Conservation (phyloP, 2,329 filamentous ascomycete species). For the Cladobotryum mycophilum region DNA sequence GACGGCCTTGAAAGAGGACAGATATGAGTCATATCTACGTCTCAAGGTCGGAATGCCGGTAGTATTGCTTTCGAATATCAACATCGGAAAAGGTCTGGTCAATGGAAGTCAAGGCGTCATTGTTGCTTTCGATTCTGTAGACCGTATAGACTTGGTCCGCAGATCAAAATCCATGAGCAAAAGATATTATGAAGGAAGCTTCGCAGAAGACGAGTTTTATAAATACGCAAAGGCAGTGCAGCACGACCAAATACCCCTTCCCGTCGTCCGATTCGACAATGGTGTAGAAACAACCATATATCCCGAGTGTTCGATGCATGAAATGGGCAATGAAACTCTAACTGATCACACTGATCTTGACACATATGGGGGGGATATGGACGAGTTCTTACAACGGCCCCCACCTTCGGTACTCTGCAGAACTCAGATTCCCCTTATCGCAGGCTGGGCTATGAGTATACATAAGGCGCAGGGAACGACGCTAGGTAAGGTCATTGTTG, state of each 20-base stretch:
- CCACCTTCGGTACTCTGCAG: constrained; percentile 41
- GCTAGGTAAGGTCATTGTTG: constrained; percentile 50
- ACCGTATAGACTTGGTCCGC: not conserved
- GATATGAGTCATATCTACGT: constrained; percentile 8
- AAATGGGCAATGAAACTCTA: no score
- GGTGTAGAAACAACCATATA: constrained; percentile 38
- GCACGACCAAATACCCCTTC: constrained; percentile 11
- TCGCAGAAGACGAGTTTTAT: constrained; percentile 13
- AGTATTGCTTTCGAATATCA: constrained; percentile 20
- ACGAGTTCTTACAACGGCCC: constrained; percentile 37
- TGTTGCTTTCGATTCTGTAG: constrained; percentile 14
- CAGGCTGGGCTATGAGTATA: constrained; percentile 58
- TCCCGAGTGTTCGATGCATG: constrained; percentile 35
- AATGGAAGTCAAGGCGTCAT: constrained; percentile 24
- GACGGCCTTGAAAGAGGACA: constrained; percentile 8
- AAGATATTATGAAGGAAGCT: not conserved
- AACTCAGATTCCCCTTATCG: constrained; percentile 55
- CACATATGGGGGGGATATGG: constrained; percentile 13
- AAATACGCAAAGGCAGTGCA: not conserved
- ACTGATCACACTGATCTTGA: no score
- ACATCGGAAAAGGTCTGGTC: constrained; percentile 6
- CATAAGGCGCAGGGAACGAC: constrained; percentile 61
- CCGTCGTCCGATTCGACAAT: constrained; percentile 44
- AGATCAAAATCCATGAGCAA: not conserved
- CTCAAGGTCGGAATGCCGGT: constrained; percentile 17